These are phyloP conservation scores for Saccharomycopsis selenospora DNA, from an alignment of 805 yeast species.

Conservation along the genomic window DNA sequence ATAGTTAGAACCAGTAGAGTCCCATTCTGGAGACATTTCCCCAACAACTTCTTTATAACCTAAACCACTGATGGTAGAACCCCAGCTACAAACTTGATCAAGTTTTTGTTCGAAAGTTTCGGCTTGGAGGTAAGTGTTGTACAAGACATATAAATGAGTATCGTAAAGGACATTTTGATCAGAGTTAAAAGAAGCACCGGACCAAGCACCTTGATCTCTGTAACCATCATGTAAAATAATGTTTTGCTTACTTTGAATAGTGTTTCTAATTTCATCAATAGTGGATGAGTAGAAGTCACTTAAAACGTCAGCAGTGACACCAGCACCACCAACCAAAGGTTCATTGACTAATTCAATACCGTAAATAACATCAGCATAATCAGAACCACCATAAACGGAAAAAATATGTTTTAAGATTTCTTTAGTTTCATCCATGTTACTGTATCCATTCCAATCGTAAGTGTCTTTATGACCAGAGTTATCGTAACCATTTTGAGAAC, in stretches of 20 bases:
- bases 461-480: slow-evolving; percentile 59
- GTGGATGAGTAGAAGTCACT: slow-evolving; percentile 55
- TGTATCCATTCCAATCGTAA: slow-evolving; percentile 37
- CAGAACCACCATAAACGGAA: slow-evolving; percentile 43
- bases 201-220: slow-evolving; percentile 47
- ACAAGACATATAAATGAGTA: slow-evolving; percentile 22
- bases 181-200: slow-evolving; percentile 28
- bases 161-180: slow-evolving; percentile 61
- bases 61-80: slow-evolving; percentile 38
- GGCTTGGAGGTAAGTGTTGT: slow-evolving; percentile 64
- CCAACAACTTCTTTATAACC: slow-evolving; percentile 51
- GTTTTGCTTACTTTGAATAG: slow-evolving; percentile 42
- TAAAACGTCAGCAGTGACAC: slow-evolving; percentile 43
- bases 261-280: slow-evolving; percentile 53
- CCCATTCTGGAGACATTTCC: slow-evolving; percentile 66
- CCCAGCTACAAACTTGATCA: slow-evolving; percentile 46
- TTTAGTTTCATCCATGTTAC: slow-evolving; percentile 42
- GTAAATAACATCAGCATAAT: slow-evolving; percentile 47
- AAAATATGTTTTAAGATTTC: slow-evolving; percentile 45
- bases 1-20: slow-evolving; percentile 49
- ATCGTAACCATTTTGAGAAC: slow-evolving; percentile 82
- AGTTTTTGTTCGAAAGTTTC: slow-evolving; percentile 57
- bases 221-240: slow-evolving; percentile 67
- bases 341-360: slow-evolving; percentile 70
- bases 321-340: slow-evolving; percentile 52